phyloP scores from a whole-genome alignment of 1,139 yeast genomes.

The Scheffersomyces quercinus region DNA sequence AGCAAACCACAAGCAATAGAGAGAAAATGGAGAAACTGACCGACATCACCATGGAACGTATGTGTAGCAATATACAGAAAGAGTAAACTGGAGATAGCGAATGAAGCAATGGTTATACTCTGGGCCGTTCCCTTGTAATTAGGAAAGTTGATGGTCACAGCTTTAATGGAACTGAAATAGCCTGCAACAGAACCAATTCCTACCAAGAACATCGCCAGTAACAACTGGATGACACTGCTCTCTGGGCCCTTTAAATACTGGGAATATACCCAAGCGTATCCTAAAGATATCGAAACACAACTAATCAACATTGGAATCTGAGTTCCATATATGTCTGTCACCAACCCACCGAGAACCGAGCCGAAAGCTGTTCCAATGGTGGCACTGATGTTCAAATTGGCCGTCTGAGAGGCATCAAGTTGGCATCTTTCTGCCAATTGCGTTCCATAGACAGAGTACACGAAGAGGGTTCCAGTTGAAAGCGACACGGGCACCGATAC shows the following conservation, averaged over 20 bases:
- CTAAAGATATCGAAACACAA: constrained; percentile 22
- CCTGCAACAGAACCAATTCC: constrained; percentile 37
- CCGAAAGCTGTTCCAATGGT: constrained; percentile 36
- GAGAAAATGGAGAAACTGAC: constrained; percentile 24
- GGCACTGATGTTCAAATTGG: constrained; percentile 31
- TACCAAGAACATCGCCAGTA: constrained; percentile 31
- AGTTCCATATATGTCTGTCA: constrained; percentile 36
- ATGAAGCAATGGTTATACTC: constrained; percentile 38
- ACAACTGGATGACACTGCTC: constrained; percentile 16
- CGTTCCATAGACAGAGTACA: constrained; percentile 34
- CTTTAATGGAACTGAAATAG: constrained; percentile 36
- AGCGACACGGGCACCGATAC: constrained; percentile 34
- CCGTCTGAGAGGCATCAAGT: constrained; percentile 28
- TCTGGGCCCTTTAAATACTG: constrained; percentile 20
- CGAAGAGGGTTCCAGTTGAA: constrained; percentile 36
- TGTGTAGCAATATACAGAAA: constrained; percentile 25
- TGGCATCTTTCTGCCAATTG: constrained; percentile 32
- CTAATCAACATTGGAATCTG: constrained; percentile 34
- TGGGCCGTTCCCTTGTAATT: constrained; percentile 35
- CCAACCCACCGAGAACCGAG: constrained; percentile 31
- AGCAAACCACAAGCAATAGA: constrained; percentile 24
- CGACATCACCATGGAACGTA: constrained; percentile 23
- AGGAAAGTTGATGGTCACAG: constrained; percentile 35
- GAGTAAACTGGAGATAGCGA: constrained; percentile 37
- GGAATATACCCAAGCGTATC: constrained; percentile 29